These are phyloP conservation scores for Pichia gijzeniarum DNA, from an alignment of 805 yeast genomes.

Conservation along the genomic window DNA sequence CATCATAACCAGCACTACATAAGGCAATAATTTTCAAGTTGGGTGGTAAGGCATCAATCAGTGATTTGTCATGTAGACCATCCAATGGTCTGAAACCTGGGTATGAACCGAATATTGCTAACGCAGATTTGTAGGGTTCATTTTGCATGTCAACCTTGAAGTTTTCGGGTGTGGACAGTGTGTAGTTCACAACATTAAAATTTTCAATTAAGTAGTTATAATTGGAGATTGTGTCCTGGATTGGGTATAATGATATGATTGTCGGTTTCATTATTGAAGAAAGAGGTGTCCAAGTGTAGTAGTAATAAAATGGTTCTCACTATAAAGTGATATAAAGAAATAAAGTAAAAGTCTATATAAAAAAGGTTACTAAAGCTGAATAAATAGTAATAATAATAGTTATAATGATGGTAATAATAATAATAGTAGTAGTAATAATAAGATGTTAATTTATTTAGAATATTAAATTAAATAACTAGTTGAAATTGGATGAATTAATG, in stretches of 20 bases:
- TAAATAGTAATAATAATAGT: neutral
- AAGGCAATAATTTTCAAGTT: constrained; percentile 41
- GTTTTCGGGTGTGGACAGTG: constrained; percentile 36
- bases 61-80: constrained; percentile 36
- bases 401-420: neutral
- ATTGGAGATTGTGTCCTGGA: constrained; percentile 41
- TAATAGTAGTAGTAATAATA: constrained; percentile 1
- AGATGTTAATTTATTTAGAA: constrained; percentile 3
- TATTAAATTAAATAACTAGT: neutral
- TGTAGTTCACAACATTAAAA: constrained; percentile 35
- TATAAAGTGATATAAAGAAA: too few species aligned
- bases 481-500: constrained; percentile 32
- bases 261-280: constrained; percentile 6
- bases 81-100: constrained; percentile 39
- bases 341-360: too few species aligned
- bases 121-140: constrained; percentile 31
- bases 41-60: constrained; percentile 37
- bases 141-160: constrained; percentile 34
- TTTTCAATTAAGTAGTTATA: constrained; percentile 37
- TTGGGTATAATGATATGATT: constrained; percentile 46
- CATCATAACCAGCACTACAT: constrained; percentile 50
- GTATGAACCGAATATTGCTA: constrained; percentile 50
- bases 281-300: neutral
- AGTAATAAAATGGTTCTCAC: too few species aligned
- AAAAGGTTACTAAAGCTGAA: too few species aligned